Conservation (phyloP, 345 rosid genomes). For the Brassica carinata region DNA sequence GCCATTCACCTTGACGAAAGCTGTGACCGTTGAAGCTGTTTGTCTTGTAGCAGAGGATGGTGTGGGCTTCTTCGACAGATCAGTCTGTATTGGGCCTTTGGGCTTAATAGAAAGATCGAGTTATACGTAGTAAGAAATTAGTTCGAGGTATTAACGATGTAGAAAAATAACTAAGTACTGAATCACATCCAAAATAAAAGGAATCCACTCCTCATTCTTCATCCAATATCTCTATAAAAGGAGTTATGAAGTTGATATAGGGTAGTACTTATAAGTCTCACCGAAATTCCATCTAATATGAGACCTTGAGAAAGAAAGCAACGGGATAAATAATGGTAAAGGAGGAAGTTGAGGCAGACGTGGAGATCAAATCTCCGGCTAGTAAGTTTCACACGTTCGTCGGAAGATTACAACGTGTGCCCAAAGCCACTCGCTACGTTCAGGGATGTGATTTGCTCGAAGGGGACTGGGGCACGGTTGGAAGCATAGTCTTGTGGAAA, state of each 20-base stretch:
- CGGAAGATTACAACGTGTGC: not conserved
- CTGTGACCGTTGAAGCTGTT: too few relatives aligned
- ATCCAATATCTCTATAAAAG: not conserved
- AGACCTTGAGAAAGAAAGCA: not conserved
- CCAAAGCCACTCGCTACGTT: not conserved
- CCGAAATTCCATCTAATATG: not conserved
- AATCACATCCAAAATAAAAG: too few relatives aligned
- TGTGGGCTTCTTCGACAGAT: too few relatives aligned
- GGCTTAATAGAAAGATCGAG: too few relatives aligned
- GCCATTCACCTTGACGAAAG: too few relatives aligned
- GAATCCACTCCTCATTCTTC: not conserved
- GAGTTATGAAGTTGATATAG: not conserved
- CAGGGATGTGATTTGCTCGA: not conserved
- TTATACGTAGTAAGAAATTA: too few relatives aligned
- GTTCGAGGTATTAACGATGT: not conserved
- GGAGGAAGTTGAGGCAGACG: not conserved
- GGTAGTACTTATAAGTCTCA: not conserved
- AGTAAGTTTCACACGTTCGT: not conserved
- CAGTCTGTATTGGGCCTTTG: too few relatives aligned
- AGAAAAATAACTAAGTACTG: not conserved
- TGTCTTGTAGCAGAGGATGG: too few relatives aligned
- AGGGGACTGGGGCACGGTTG: not conserved
- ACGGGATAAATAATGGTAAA: not conserved
- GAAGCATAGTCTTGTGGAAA: conserved; percentile 19
- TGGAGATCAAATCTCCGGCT: not conserved